A percentile compares a stretch with the other conserved stretches of the same genome.
phyloP scores from a whole-genome alignment of 2,329 filamentous ascomycete species.

The Fusarium palustre region DNA sequence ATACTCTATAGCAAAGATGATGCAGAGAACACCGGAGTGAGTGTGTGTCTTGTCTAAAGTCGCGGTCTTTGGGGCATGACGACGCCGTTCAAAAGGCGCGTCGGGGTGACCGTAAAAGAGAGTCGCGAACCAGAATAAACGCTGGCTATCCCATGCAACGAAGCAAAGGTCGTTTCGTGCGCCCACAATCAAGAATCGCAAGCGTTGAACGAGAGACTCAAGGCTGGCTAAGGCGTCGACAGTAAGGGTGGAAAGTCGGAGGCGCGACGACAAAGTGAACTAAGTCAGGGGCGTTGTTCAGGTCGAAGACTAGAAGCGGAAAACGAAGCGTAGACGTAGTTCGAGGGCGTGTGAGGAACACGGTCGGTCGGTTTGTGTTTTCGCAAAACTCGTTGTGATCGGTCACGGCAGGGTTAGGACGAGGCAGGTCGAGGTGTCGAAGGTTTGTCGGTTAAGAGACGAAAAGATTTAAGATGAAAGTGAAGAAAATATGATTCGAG shows the following conservation, averaged over 20 bases:
- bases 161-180: not conserved
- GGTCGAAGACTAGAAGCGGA: slow-evolving; percentile 21
- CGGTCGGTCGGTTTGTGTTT: slow-evolving; percentile 46
- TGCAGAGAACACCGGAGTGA: slow-evolving; percentile 51
- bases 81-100: slow-evolving; percentile 62
- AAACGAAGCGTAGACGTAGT: slow-evolving; percentile 34
- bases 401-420: slow-evolving; percentile 46
- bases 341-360: slow-evolving; percentile 41
- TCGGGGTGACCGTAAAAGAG: slow-evolving; percentile 41
- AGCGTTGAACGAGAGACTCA: slow-evolving; percentile 32
- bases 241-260: slow-evolving; percentile 40
- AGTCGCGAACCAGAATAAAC: slow-evolving; percentile 39
- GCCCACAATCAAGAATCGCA: slow-evolving; percentile 31
- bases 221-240: slow-evolving; percentile 25
- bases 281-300: slow-evolving; percentile 17
- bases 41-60: slow-evolving; percentile 61
- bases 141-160: slow-evolving; percentile 44
- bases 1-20: slow-evolving; percentile 66
- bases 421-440: slow-evolving; percentile 43
- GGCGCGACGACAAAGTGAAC: slow-evolving; percentile 29
- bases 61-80: slow-evolving; percentile 69
- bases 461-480: slow-evolving; percentile 11
- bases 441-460: slow-evolving; percentile 27
- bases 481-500: slow-evolving; percentile 34
- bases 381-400: slow-evolving; percentile 50